Base-by-base conservation (phyloP, 768 basidiomycete species). In the Auricularia sp. region DNA sequence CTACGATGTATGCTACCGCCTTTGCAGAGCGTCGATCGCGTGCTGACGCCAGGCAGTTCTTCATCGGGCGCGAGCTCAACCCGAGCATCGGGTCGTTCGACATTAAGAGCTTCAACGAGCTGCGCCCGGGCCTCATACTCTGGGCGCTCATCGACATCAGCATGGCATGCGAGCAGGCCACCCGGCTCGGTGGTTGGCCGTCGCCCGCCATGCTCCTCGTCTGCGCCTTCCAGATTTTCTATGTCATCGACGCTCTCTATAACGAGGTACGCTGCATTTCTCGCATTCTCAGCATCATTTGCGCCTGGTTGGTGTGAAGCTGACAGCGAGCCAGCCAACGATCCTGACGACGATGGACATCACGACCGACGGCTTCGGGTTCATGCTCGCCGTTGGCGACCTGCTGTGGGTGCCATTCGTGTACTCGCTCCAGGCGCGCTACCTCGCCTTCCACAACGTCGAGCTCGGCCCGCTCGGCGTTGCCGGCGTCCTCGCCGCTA, bases 331-430 rank as follows among this genome's bases (percentile, higher is more conserved):
- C 10, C 68, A 97, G 92, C 83, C 90, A 1, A 88, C 91, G 10
- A 82, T 99, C 68, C 81, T 98, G 64, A 95, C 92, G 1, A 93
- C 90, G 3, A 99, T 99, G 91, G 97, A 99, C 71, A 95, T 99
- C 72, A 95, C 88, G 3, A 91, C 90, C 11, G 97, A 99, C 70
- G 97, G 97, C 11, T 98, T 98, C 71, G 97, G 97, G 6, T 98
- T 94, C 82, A 99, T 99, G 97, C 87, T 99, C 35, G 77, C 93
- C 3, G 83, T 96, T 59, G 96, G 97, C 51, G 93, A 98, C 71
- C 83, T 98, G 35, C 76, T 86, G 21, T 98, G 92, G 90, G 91
- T 99, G 11, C 96, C 96, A 11, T 96, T 98, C 76, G 87, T 86
- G 16, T 99, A 98, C 77, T 86, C 86, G 36, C 84, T 98, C 14